Percentiles rank a stretch among this genome's conserved stretches.
These are phyloP conservation scores for Tuber magnatum DNA, from an alignment of 495 filamentous ascomycete genomes.

Conservation along the genomic window DNA sequence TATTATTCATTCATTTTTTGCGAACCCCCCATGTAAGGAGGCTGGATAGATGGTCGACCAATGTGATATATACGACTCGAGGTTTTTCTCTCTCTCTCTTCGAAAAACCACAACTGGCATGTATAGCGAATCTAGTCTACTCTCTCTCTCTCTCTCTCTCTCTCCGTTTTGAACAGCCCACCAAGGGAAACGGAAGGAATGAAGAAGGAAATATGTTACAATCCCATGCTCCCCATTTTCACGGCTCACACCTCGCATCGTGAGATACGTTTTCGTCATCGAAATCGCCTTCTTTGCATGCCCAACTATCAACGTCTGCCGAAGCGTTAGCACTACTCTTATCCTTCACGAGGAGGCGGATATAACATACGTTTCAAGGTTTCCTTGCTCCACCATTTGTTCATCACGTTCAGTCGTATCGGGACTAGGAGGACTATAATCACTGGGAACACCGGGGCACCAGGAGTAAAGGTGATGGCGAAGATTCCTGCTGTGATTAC, in stretches of 20 bases:
- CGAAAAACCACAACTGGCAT: not conserved
- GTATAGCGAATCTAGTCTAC: not conserved
- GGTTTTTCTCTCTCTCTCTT: not conserved
- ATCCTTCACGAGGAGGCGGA: not conserved
- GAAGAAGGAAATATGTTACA: not conserved
- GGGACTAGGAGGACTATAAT: constrained; percentile 62
- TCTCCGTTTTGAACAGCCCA: not conserved
- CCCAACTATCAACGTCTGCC: constrained; percentile 58
- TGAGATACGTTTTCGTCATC: constrained; percentile 11
- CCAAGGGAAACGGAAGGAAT: not conserved
- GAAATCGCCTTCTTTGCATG: constrained; percentile 54
- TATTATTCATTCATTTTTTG: not conserved
- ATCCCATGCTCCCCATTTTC: not conserved
- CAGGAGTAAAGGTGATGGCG: constrained; percentile 57
- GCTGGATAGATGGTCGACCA: not conserved
- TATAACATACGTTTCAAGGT: constrained; percentile 44
- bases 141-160: not conserved
- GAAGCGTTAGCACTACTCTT: constrained; percentile 42
- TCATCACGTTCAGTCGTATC: constrained; percentile 57
- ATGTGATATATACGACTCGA: not conserved
- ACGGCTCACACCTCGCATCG: not conserved
- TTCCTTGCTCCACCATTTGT: constrained; percentile 55
- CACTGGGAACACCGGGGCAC: constrained; percentile 59
- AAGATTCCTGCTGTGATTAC: constrained; percentile 57
- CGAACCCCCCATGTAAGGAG: not conserved